Evolutionary conservation across 495 filamentous ascomycete genomes (phyloP).

Genomic region (Aspergillus haitiensis): DNA sequence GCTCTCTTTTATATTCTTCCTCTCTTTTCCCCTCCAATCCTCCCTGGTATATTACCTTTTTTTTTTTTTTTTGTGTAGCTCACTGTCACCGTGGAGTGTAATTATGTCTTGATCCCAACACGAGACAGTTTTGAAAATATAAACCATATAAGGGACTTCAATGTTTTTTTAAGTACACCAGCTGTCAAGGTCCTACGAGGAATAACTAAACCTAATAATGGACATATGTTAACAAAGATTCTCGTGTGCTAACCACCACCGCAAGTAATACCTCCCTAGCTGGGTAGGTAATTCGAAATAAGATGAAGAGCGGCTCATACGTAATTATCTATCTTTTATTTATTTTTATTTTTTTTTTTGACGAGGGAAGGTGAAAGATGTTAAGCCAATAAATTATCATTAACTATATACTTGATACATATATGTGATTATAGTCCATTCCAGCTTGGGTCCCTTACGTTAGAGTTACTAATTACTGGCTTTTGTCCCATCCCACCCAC

Average conservation of each 20-base stretch:
- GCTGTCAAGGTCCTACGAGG: not conserved
- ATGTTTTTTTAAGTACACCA: not conserved
- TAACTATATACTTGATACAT: no score
- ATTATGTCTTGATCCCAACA: not conserved
- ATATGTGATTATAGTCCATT: constrained; percentile 13
- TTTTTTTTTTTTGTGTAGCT: not conserved
- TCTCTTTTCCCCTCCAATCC: not conserved
- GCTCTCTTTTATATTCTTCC: constrained; percentile 20
- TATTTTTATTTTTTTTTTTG: not conserved
- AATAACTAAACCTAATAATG: no score
- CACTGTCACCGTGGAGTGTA: not conserved
- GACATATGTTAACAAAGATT: no score
- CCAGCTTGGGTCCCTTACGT: constrained; percentile 17
- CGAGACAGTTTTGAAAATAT: constrained; percentile 8
- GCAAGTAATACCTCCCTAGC: no score
- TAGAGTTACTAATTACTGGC: constrained; percentile 4
- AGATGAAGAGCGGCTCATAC: not conserved
- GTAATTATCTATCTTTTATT: not conserved
- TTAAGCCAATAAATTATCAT: no score
- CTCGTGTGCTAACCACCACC: no score
- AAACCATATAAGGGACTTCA: not conserved
- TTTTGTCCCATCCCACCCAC: constrained; percentile 13
- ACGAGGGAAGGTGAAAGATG: no score
- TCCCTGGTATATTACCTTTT: no score
- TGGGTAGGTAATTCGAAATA: not conserved